A percentile compares a stretch with the other conserved stretches of the same genome.
Conservation (phyloP, 306 rosid species). For the Prunus campanulata region DNA sequence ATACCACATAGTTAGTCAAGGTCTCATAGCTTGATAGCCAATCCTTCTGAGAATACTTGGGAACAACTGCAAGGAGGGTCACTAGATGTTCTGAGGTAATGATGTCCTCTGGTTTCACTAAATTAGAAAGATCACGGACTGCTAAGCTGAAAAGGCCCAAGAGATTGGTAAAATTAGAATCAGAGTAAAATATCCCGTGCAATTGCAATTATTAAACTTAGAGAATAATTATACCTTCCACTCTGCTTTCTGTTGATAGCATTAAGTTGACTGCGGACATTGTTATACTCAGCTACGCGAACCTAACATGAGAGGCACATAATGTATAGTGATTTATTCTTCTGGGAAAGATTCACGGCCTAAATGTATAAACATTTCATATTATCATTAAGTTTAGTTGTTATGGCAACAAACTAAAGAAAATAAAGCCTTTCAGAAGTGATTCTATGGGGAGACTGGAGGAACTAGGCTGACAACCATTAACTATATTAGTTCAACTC, state of each 20-base stretch:
- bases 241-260: slow-evolving; percentile 90
- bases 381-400: neutral
- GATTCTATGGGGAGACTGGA: neutral
- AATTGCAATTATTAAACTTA: neutral
- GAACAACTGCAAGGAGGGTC: slow-evolving; percentile 84
- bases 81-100: slow-evolving; percentile 72
- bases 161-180: slow-evolving; percentile 22
- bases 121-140: slow-evolving; percentile 87
- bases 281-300: slow-evolving; percentile 79
- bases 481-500: neutral
- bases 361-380: neutral
- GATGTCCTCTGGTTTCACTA: slow-evolving; percentile 88
- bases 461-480: neutral
- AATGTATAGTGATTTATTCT: neutral
- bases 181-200: neutral
- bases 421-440: neutral
- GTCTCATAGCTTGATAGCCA: slow-evolving; percentile 93
- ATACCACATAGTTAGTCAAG: slow-evolving; percentile 80
- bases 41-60: slow-evolving; percentile 91
- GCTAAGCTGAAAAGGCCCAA: slow-evolving; percentile 64
- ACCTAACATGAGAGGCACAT: slow-evolving; percentile 46
- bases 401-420: neutral
- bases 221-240: slow-evolving; percentile 55
- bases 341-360: neutral
- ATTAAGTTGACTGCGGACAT: slow-evolving; percentile 80